Conservation (phyloP, 1,284 basidiomycete species). For the Cryptococcus hybrid region DNA sequence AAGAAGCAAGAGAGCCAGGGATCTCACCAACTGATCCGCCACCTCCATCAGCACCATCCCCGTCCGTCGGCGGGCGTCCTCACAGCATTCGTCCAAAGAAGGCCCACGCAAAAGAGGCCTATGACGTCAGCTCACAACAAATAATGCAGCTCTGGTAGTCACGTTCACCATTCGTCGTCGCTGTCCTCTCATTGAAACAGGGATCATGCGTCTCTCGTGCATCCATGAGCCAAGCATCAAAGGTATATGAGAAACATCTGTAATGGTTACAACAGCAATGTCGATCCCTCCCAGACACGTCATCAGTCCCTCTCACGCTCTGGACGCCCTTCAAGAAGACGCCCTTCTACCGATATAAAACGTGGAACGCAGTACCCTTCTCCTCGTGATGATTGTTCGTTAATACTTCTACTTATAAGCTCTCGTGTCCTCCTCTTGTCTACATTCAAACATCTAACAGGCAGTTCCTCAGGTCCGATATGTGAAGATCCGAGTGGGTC, state of each 20-base stretch:
- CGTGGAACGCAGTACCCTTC: constrained; percentile 43
- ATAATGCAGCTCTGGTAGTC: no score
- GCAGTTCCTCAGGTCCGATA: constrained; percentile 21
- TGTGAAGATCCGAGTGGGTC: constrained; percentile 42
- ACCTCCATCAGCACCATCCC: no score
- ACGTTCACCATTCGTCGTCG: no score
- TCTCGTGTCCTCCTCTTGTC: not conserved
- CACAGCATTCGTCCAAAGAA: no score
- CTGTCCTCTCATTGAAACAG: no score
- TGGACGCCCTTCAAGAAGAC: constrained; percentile 32
- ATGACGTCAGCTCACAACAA: no score
- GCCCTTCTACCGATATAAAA: constrained; percentile 39
- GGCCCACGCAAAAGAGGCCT: no score
- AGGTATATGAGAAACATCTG: not conserved
- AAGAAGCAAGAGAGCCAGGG: no score
- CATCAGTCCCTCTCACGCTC: constrained; percentile 19
- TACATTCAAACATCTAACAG: not conserved
- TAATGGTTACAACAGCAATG: not conserved
- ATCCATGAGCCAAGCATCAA: not conserved
- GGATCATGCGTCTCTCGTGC: no score
- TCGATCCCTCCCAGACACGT: not conserved
- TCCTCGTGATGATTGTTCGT: constrained; percentile 25
- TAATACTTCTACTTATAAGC: not conserved
- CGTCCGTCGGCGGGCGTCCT: no score
- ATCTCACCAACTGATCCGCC: no score